Base-by-base conservation (phyloP, 2,329 filamentous ascomycete genomes). In the Colletotrichum australisinense region DNA sequence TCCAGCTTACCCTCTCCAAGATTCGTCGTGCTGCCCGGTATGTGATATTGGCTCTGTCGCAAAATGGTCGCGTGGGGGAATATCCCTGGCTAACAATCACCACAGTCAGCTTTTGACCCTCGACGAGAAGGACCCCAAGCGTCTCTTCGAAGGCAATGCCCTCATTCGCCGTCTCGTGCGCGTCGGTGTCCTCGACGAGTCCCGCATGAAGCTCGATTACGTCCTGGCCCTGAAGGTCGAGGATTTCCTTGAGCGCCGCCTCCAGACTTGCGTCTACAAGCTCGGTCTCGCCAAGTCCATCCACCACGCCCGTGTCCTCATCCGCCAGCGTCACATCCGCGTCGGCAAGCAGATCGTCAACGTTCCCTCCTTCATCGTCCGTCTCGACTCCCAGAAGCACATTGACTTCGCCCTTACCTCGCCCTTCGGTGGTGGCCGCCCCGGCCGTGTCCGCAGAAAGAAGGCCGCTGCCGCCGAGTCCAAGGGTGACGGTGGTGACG, bases 201-300 rank as follows among this genome's bases (percentile, higher is more conserved):
- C 95, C 86, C 97, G 97, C 92, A 99, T 99, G 97, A 99, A 98
- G 94, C 97, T 99, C 92, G 97, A 99, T 98, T 98, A 99, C 93
- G 97, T 99, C 85, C 90, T 99, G 85, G 97, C 97, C 89, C 93
- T 99, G 76, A 97, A 98, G 92, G 94, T 97, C 83, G 97, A 99
- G 89, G 97, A 99, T 89, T 99, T 99, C 93, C 92, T 99, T 89
- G 97, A 99, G 94, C 96, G 97, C 84, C 95, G 97, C 88, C 95
- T 98, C 80, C 96, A 99, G 93, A 99, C 97, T 83, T 98, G 96
- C 84, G 97, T 99, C 87, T 98, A 98, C 94, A 98, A 99, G 94
- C 95, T 99, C 83, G 97, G 97, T 84, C 95, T 99, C 77, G 97
- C 97, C 90, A 99, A 99, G 94, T 98, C 95, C 77, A 98, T 99